phyloP scores from a whole-genome alignment of 345 rosid species.

The Rhodomyrtus tomentosa region DNA sequence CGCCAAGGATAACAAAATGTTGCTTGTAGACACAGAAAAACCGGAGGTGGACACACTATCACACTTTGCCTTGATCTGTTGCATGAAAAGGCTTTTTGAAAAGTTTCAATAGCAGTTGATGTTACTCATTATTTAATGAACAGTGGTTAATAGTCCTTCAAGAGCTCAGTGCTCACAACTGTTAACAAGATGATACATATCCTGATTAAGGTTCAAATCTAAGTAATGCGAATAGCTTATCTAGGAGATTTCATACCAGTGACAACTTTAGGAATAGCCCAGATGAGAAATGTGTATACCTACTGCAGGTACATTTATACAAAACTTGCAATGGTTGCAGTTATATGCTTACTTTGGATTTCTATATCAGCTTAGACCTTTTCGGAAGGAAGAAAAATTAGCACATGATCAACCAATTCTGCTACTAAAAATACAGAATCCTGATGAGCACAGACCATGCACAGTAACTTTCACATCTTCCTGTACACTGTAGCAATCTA shows the following conservation, averaged over 20 bases:
- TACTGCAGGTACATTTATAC: neutral
- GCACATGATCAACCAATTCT: constrained; percentile 10
- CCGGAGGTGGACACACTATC: neutral
- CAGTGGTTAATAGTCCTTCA: neutral
- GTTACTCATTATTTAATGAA: neutral
- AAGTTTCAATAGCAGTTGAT: neutral
- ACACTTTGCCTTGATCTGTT: neutral
- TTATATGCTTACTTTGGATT: neutral
- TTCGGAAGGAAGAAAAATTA: neutral
- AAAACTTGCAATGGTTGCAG: neutral
- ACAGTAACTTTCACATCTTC: constrained; percentile 77
- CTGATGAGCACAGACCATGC: constrained; percentile 61
- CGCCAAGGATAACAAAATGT: neutral
- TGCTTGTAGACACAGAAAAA: neutral
- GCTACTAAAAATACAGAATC: constrained; percentile 1
- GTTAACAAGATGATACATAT: neutral
- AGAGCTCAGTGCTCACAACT: neutral
- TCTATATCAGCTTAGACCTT: neutral
- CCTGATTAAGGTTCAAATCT: neutral
- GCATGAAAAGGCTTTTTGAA: neutral
- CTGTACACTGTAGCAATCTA: constrained; percentile 94
- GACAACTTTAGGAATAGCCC: neutral
- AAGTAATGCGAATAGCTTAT: neutral
- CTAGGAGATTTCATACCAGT: neutral
- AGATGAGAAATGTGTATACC: neutral